Base-by-base conservation (phyloP, 2,329 filamentous ascomycete genomes). In the Coniochaeta prunicola region DNA sequence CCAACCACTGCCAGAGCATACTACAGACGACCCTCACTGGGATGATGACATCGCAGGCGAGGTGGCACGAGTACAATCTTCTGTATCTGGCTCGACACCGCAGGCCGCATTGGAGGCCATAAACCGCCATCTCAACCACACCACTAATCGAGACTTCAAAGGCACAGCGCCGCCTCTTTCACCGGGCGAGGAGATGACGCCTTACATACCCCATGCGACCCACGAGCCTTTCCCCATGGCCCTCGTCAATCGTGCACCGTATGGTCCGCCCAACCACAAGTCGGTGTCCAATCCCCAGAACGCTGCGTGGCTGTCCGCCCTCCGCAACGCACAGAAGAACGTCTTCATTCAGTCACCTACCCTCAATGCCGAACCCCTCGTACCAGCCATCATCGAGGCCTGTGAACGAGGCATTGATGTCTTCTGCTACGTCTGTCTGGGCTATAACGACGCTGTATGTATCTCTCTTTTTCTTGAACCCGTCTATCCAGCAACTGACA, bases 321-420 rank as follows among this genome's bases (percentile, higher is more conserved):
- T 92, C 8, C 78, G 84, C 1, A 81, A 91, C 64, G 88, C 89
- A 0, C 71, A 77, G 58, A 73, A 74, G 13, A 79, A 74, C 30
- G 80, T 92, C n/a, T 91, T 92, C 66, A 91, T 93, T 59, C 88
- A 92, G 69, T 87, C 88, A 0, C 90, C 90, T 0, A 88, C 90
- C 24, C 78, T 93, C 38, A 93, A 93, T 65, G 88, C 89, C 0
- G 81, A 82, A 59, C 86, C 84, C 0, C 73, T 92, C 0, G 66
- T 91, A 0, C 80, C 84, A 0, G 86, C 85, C 1, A 79, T 92
- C 3, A 67, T 81, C 0, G 79, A 79, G 3, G 89, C 90, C 0
- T 80, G 86, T n/a, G 78, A 84, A 60, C 77, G 89, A 1, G 89
- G 89, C 0, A 72, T 92, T 0, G 75, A 85, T 56, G 84, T 92